Percentiles rank a stretch among this genome's conserved stretches.
Evolutionary conservation across 2,329 filamentous ascomycete genomes (phyloP).

Genomic region (Colletotrichum sublineola): DNA sequence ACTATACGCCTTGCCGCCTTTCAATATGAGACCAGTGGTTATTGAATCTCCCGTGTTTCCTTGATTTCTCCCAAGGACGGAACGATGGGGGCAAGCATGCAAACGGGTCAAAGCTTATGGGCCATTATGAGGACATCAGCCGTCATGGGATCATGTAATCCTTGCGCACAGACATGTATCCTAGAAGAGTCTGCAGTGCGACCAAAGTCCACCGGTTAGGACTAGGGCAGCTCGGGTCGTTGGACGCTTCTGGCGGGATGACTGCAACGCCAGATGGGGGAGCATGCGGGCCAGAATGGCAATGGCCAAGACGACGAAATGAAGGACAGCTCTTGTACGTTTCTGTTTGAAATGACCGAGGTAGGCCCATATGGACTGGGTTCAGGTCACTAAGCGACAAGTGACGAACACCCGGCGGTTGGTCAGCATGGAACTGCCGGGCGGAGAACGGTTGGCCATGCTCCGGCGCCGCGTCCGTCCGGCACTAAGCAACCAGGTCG

Average conservation of each 20-base stretch:
- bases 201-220: neutral
- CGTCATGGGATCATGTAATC: neutral
- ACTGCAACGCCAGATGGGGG: constrained; percentile 18
- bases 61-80: neutral
- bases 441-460: neutral
- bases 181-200: neutral
- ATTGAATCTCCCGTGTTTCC: neutral
- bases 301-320: constrained; percentile 11
- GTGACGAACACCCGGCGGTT: neutral
- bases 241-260: constrained; percentile 26
- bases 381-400: neutral
- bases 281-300: constrained; percentile 3
- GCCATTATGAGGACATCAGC: neutral
- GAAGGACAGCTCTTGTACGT: constrained; percentile 10
- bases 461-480: constrained; percentile 8
- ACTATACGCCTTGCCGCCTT: neutral
- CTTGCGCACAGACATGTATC: neutral
- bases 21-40: neutral
- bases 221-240: constrained; percentile 14
- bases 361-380: neutral
- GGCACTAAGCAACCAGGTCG: neutral
- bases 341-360: neutral
- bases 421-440: neutral
- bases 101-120: neutral
- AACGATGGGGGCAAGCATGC: neutral